Percentiles rank a stretch among this genome's conserved stretches.
Evolutionary conservation across 163 green algal species (phyloP).

Genomic region (Coccomyxa subellipsoidea): DNA sequence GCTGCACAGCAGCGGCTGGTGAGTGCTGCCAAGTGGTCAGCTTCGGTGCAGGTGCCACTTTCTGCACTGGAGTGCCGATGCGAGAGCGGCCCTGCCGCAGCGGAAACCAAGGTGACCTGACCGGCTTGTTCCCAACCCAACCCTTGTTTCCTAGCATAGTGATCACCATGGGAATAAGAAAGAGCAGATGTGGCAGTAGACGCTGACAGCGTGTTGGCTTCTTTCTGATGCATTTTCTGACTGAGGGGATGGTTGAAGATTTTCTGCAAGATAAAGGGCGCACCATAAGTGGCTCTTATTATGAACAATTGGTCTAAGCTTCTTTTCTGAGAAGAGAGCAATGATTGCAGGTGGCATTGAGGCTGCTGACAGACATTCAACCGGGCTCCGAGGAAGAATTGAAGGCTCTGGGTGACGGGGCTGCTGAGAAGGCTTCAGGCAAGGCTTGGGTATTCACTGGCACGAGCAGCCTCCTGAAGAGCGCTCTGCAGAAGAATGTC

Average conservation of each 20-base stretch:
- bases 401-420: conserved; percentile 13
- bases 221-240: too few species aligned
- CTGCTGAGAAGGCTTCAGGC: neutral
- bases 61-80: neutral
- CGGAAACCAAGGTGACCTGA: neutral
- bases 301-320: neutral
- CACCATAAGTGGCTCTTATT: neutral
- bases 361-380: conserved; percentile 47
- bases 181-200: too few species aligned
- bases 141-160: neutral
- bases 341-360: conserved; percentile 25
- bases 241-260: neutral
- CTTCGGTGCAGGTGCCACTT: neutral
- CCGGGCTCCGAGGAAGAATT: conserved; percentile 27
- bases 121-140: neutral
- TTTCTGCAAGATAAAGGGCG: neutral
- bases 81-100: neutral
- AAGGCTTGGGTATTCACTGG: conserved; percentile 23
- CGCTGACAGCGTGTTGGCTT: too few species aligned
- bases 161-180: too few species aligned
- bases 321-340: neutral
- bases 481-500: conserved; percentile 67
- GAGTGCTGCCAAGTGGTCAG: neutral
- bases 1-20: neutral
- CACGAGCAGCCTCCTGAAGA: conserved; percentile 41